phyloP scores from a whole-genome alignment of 768 basidiomycete genomes.

The Tulasnella sp. region DNA sequence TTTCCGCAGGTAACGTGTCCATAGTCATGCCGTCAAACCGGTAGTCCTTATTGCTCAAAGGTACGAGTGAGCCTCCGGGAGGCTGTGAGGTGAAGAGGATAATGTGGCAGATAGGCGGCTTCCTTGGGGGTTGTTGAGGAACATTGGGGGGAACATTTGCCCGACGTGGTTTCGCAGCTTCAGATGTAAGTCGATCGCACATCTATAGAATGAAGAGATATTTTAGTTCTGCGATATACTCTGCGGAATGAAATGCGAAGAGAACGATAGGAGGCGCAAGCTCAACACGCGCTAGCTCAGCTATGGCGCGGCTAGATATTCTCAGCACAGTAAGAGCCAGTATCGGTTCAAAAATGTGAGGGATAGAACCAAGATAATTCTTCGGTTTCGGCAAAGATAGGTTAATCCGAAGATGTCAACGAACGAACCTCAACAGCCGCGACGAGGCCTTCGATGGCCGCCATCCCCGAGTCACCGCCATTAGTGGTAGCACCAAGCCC shows the following conservation, averaged over 20 bases:
- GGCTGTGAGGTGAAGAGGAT: conserved; percentile 22
- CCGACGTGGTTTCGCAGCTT: conserved; percentile 8
- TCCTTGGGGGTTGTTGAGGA: conserved; percentile 3
- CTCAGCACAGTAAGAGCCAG: too few species aligned
- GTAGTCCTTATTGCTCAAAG: not conserved
- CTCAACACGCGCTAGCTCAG: not conserved
- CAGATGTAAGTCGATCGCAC: conserved; percentile 2
- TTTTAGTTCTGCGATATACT: not conserved
- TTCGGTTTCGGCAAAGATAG: not conserved
- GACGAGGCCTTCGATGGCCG: conserved; percentile 25
- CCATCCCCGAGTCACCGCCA: conserved; percentile 14
- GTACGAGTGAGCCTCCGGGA: conserved; percentile 6
- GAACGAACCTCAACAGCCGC: conserved; percentile 21
- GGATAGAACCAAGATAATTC: too few species aligned
- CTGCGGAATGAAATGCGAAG: not conserved
- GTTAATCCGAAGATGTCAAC: not conserved
- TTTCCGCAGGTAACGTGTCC: conserved; percentile 19
- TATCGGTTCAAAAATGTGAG: not conserved
- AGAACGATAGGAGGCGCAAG: not conserved
- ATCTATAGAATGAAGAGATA: not conserved
- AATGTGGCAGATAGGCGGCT: conserved; percentile 5
- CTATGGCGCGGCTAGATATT: too few species aligned
- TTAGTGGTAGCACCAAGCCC: conserved; percentile 21
- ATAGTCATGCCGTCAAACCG: conserved; percentile 21
- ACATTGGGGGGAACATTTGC: not conserved